A percentile compares a stretch with the other conserved stretches of the same genome.
Evolutionary conservation across 495 filamentous ascomycete genomes (phyloP).

Genomic region (Geoglossum glabrum): DNA sequence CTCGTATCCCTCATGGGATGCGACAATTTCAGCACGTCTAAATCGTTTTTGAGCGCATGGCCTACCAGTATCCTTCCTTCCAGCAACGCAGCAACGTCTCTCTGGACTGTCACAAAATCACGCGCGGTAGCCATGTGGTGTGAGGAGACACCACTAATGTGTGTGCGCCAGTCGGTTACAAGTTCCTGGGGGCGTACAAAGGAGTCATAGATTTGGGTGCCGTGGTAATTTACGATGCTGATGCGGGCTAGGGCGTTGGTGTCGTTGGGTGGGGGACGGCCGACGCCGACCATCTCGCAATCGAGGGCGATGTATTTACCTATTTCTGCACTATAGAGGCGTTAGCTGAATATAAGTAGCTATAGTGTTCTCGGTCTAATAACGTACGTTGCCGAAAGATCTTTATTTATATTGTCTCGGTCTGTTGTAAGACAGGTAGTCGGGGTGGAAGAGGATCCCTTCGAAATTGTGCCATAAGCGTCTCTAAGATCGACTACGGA

Average conservation of each 20-base stretch:
- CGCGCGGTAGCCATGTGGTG: constrained; percentile 47
- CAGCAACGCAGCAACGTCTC: constrained; percentile 49
- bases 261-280: constrained; percentile 35
- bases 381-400: constrained; percentile 25
- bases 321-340: constrained; percentile 22
- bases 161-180: constrained; percentile 78
- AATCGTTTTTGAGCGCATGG: constrained; percentile 75
- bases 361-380: constrained; percentile 6
- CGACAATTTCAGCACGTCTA: constrained; percentile 50
- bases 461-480: constrained; percentile 26
- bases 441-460: constrained; percentile 5
- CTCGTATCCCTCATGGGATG: constrained; percentile 61
- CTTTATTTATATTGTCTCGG: constrained; percentile 25
- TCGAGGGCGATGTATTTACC: constrained; percentile 86
- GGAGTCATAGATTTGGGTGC: constrained; percentile 73
- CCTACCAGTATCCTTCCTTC: constrained; percentile 60
- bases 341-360: constrained; percentile 18
- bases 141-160: constrained; percentile 58
- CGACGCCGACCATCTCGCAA: constrained; percentile 95
- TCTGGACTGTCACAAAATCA: constrained; percentile 53
- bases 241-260: constrained; percentile 57
- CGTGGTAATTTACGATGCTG: constrained; percentile 81
- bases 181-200: constrained; percentile 59
- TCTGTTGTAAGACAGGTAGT: not conserved
- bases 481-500: constrained; percentile 36